Conservation (phyloP, 805 yeast genomes). For the Yarrowia divulgata region DNA sequence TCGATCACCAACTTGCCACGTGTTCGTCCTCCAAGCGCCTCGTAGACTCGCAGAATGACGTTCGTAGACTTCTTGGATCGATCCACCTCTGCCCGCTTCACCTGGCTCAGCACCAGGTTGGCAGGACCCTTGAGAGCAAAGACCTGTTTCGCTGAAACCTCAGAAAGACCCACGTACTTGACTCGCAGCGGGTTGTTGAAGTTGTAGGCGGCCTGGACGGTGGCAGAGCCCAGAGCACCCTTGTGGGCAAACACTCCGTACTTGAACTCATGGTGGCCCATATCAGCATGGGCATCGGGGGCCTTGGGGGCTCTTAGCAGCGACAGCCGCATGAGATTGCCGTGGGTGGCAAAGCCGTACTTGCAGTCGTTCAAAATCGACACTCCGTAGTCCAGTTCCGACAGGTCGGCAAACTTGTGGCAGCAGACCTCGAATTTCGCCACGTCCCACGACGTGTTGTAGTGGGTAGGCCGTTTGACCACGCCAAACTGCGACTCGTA, state of each 20-base stretch:
- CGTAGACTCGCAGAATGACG: slow-evolving; percentile 79
- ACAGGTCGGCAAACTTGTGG: slow-evolving; percentile 91
- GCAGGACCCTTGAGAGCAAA: slow-evolving; percentile 57
- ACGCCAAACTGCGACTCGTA: slow-evolving; percentile 95
- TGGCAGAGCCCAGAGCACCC: slow-evolving; percentile 67
- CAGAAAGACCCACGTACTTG: slow-evolving; percentile 42
- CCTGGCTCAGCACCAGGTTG: slow-evolving; percentile 71
- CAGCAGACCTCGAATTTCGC: slow-evolving; percentile 96
- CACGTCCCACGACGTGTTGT: slow-evolving; percentile 93
- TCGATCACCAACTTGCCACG: slow-evolving; percentile 51
- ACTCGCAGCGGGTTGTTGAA: slow-evolving; percentile 66
- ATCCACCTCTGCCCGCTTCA: slow-evolving; percentile 69
- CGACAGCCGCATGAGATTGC: slow-evolving; percentile 87
- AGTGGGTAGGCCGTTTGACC: slow-evolving; percentile 92
- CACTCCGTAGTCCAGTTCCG: slow-evolving; percentile 88
- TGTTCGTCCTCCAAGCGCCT: slow-evolving; percentile 82
- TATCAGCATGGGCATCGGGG: slow-evolving; percentile 94
- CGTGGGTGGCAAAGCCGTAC: slow-evolving; percentile 92
- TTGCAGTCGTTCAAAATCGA: slow-evolving; percentile 82
- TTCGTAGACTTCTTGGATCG: slow-evolving; percentile 55
- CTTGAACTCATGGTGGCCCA: slow-evolving; percentile 83
- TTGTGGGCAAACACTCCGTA: slow-evolving; percentile 86
- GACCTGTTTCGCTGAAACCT: slow-evolving; percentile 45
- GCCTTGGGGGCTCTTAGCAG: slow-evolving; percentile 89
- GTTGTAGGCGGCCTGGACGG: slow-evolving; percentile 77